Base-by-base conservation (phyloP, 495 filamentous ascomycete genomes). In the Neurospora intermedia region DNA sequence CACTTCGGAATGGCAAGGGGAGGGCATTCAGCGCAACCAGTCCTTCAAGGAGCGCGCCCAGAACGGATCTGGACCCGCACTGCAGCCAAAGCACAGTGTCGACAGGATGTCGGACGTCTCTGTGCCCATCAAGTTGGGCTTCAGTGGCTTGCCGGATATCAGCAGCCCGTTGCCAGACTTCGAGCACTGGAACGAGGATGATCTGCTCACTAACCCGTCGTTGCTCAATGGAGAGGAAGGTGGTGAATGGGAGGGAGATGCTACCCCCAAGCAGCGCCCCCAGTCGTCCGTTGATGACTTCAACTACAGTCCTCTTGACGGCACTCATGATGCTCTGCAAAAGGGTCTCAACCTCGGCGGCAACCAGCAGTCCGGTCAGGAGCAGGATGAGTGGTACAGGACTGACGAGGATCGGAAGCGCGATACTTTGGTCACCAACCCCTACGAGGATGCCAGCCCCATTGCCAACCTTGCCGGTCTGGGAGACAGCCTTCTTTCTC, bases 61-160 rank as follows among this genome's bases (percentile, higher is more conserved):
- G 76, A 83, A 85, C 62, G 83, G 82, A 0, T 81, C 81, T 42
- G 79, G 80, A 66, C 84, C 85, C n/a, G 85, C 87, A 27, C 85
- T 86, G 35, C 93, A 92, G 13, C 91, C 92, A n/a, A 88, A 88
- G n/a, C 91, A 92, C 73, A 94, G 92, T 77, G 83, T 93, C 43
- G 88, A 92, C 59, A 85, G 88, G 66, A 89, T 91, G 27, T 74
- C 69, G 13, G 82, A 87, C 40, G 87, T 90, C 23, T 86, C 91
- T 23, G 81, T 89, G 15, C 81, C 85, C 1, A 84, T 87, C 20
- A 84, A 85, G 73, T 78, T 94, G 82, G 86, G 83, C 35, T 86
- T 90, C 27, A 94, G 84, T 79, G 87, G 88, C 73, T 73, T 93
- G 66, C 91, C 91, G 16, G 85, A 87, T 75, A 78, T 85, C 35